Conservation (phyloP, 2,329 filamentous ascomycete species). For the Colletotrichum gloeosporioides region DNA sequence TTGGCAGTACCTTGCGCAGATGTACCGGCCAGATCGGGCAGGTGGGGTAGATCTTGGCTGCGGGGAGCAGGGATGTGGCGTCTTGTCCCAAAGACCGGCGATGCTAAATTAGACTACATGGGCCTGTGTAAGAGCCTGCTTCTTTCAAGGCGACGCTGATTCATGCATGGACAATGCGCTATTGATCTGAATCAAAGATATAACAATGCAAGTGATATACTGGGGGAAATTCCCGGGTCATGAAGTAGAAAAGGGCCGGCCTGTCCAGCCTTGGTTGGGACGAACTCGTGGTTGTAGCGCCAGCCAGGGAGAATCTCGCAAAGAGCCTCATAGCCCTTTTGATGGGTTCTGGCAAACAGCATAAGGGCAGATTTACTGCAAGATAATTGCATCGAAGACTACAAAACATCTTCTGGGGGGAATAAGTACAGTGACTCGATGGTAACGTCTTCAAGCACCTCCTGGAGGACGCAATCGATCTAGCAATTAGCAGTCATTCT, state of each 20-base stretch:
- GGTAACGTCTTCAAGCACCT: rapidly evolving
- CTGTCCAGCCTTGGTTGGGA: neutral
- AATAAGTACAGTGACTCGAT: neutral
- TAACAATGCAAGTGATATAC: neutral
- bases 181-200: neutral
- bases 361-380: too few species aligned
- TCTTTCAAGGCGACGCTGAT: neutral
- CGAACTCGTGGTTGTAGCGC: neutral
- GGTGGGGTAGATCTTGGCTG: neutral
- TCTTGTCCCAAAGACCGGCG: neutral
- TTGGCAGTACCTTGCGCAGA: neutral
- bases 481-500: neutral
- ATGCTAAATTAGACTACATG: neutral
- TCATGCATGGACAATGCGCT: neutral
- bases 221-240: neutral
- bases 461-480: neutral
- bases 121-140: neutral
- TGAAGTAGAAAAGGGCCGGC: neutral
- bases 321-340: neutral
- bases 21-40: constrained; percentile 4
- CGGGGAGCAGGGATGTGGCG: neutral
- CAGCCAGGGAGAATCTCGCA: neutral
- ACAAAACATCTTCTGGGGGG: neutral
- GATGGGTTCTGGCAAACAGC: neutral
- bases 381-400: too few species aligned